Evolutionary conservation across 2,329 filamentous ascomycete species (phyloP).

Genomic region (Sclerotinia glacialis): DNA sequence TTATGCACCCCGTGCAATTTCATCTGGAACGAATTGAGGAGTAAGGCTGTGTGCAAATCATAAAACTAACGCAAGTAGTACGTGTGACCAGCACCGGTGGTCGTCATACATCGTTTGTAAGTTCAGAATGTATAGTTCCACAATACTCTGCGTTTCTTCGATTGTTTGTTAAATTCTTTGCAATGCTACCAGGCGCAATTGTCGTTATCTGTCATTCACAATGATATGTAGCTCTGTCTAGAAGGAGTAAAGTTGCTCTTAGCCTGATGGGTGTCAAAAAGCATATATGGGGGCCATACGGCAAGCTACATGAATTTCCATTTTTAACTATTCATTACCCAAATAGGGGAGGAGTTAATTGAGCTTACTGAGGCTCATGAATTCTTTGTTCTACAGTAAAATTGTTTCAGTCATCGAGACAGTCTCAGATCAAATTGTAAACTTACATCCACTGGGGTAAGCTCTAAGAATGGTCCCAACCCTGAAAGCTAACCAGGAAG

Average conservation of each 20-base stretch:
- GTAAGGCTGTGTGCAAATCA: not conserved
- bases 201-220: conserved; percentile 32
- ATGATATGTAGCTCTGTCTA: conserved; percentile 26
- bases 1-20: conserved; percentile 8
- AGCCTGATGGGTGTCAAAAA: conserved; percentile 29
- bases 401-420: conserved; percentile 32
- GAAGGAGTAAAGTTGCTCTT: conserved; percentile 30
- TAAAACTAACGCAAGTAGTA: not conserved
- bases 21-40: conserved; percentile 17
- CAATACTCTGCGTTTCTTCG: conserved; percentile 30
- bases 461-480: not conserved
- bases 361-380: conserved; percentile 20
- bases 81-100: conserved; percentile 4
- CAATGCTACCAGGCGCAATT: conserved; percentile 25
- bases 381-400: conserved; percentile 30
- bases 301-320: conserved; percentile 27
- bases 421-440: conserved; percentile 29
- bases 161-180: conserved; percentile 33
- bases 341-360: conserved; percentile 9
- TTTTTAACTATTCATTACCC: not conserved
- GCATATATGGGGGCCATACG: conserved; percentile 22
- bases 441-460: conserved; percentile 28
- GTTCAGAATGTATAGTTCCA: conserved; percentile 26
- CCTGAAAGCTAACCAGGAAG: conserved; percentile 11
- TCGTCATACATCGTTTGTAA: conserved; percentile 28